Percentiles rank a stretch among this genome's conserved stretches.
Conservation (phyloP, 495 filamentous ascomycete species). For the Penicillium lividum region DNA sequence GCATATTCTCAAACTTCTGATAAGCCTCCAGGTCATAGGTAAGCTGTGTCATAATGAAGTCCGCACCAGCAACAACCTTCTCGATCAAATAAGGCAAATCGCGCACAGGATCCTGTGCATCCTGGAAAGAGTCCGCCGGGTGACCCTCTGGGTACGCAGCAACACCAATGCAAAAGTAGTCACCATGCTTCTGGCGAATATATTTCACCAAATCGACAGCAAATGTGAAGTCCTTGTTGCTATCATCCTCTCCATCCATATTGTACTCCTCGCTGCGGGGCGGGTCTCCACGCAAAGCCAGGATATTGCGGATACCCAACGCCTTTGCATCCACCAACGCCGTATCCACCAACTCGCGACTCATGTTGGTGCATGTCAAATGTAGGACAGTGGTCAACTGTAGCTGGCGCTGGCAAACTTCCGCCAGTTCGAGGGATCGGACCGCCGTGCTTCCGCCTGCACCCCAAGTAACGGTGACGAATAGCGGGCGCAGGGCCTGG, state of each 20-base stretch:
- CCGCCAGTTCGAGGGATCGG: slow-evolving; percentile 90
- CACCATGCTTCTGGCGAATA: slow-evolving; percentile 79
- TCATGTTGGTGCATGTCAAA: slow-evolving; percentile 98
- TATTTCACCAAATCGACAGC: slow-evolving; percentile 90
- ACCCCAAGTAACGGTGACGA: slow-evolving; percentile 98
- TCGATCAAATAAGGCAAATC: slow-evolving; percentile 91
- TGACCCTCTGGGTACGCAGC: slow-evolving; percentile 96
- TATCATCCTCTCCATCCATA: slow-evolving; percentile 60
- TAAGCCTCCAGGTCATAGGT: slow-evolving; percentile 91
- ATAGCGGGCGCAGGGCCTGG: slow-evolving; percentile 81
- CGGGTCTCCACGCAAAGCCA: slow-evolving; percentile 92
- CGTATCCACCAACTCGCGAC: slow-evolving; percentile 77
- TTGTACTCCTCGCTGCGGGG: slow-evolving; percentile 88
- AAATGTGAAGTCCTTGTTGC: slow-evolving; percentile 82
- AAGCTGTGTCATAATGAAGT: slow-evolving; percentile 99
- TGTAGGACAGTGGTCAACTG: slow-evolving; percentile 94
- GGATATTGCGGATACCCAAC: slow-evolving; percentile 91
- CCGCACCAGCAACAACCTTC: slow-evolving; percentile 87
- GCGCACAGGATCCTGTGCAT: slow-evolving; percentile 72
- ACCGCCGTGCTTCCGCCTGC: slow-evolving; percentile 88
- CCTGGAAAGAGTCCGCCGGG: slow-evolving; percentile 81
- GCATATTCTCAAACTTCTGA: slow-evolving; percentile 69
- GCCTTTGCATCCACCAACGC: slow-evolving; percentile 89
- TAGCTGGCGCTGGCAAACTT: slow-evolving; percentile 89
- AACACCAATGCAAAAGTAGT: slow-evolving; percentile 97